Conservation (phyloP, 257 asterid genomes). For the Agastache rugosa region DNA sequence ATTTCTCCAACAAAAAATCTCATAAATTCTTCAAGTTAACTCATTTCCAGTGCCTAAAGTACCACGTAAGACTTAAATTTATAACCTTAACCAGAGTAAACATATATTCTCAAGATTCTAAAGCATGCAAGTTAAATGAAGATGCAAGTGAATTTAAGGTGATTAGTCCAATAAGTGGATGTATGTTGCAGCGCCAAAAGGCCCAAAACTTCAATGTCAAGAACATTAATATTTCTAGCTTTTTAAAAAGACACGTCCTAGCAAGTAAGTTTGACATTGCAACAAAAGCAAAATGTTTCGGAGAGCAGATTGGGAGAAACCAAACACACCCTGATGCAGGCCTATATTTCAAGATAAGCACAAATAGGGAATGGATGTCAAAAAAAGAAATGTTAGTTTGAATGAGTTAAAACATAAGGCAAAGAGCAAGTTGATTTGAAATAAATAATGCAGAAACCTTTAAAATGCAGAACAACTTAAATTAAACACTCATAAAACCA, state of each 20-base stretch:
- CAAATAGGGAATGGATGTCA: not conserved
- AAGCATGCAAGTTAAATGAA: not conserved
- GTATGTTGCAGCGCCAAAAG: not conserved
- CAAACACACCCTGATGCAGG: not conserved
- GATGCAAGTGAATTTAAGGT: not conserved
- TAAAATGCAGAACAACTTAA: not conserved
- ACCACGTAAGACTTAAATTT: not conserved
- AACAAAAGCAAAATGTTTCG: not conserved
- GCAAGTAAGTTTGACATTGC: not conserved
- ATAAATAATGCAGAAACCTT: not conserved
- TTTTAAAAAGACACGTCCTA: not conserved
- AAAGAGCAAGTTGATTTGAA: not conserved
- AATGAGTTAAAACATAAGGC: conserved; percentile 1
- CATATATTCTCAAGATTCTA: not conserved
- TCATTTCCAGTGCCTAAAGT: not conserved
- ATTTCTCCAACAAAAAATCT: not conserved
- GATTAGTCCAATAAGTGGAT: not conserved
- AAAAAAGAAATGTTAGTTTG: conserved; percentile 17
- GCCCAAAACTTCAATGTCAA: not conserved
- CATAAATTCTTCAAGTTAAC: not conserved
- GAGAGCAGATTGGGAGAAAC: not conserved
- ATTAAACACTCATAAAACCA: not conserved
- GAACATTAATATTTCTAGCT: not conserved
- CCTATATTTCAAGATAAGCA: conserved; percentile 14
- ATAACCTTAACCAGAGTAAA: not conserved